phyloP scores from a whole-genome alignment of 331 rosid genomes.

The Quercus phellos region DNA sequence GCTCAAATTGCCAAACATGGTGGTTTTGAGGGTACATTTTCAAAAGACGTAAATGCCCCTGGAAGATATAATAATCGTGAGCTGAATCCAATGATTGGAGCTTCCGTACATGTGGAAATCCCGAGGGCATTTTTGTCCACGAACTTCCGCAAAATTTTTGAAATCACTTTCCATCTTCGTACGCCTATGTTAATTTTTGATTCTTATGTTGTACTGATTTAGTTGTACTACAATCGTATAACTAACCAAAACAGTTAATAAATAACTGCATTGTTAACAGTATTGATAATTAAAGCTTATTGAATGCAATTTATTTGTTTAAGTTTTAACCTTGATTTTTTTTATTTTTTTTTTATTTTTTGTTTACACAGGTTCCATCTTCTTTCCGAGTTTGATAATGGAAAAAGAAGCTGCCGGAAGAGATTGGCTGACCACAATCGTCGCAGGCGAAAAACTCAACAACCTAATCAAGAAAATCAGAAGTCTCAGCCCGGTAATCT shows the following conservation, averaged over 20 bases:
- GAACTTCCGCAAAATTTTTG: conserved; percentile 32
- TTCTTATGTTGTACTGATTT: conserved; percentile 15
- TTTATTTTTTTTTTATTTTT: neutral
- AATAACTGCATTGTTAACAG: neutral
- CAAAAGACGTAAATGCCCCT: conserved; percentile 41
- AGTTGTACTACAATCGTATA: neutral
- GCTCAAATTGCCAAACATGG: conserved; percentile 21
- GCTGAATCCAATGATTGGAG: conserved; percentile 46
- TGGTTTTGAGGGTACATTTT: neutral
- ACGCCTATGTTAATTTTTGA: conserved; percentile 34
- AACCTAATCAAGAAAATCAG: conserved; percentile 44
- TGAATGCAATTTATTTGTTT: neutral
- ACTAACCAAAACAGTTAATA: conserved; percentile 13
- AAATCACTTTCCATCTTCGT: conserved; percentile 46
- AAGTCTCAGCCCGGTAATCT: conserved; percentile 42
- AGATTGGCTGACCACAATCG: conserved; percentile 97
- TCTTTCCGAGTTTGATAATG: conserved; percentile 85
- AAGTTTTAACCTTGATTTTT: neutral
- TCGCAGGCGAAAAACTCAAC: conserved; percentile 87
- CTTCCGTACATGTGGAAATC: conserved; percentile 67
- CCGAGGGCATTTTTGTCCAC: conserved; percentile 88
- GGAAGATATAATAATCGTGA: conserved; percentile 10
- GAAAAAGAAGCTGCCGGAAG: conserved; percentile 96
- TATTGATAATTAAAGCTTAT: neutral
- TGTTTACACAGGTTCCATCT: conserved; percentile 64